phyloP scores from a whole-genome alignment of 2,329 filamentous ascomycete genomes.

The Cladosporium austrohemisphaericum region DNA sequence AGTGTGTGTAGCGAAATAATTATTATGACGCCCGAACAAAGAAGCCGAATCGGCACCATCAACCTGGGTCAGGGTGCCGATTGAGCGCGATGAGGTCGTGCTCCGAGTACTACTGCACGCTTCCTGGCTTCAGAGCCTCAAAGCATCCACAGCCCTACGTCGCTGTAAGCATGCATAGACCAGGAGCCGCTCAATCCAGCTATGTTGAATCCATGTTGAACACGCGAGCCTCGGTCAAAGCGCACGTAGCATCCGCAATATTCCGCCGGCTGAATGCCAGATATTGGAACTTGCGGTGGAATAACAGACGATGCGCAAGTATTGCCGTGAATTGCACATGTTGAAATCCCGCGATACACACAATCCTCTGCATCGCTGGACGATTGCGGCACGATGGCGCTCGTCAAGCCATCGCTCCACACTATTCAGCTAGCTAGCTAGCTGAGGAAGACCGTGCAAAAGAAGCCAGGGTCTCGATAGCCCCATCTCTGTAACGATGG shows the following conservation, averaged over 20 bases:
- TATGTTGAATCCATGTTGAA: neutral
- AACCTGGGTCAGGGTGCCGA: neutral
- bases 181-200: neutral
- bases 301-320: no score
- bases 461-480: slow-evolving; percentile 4
- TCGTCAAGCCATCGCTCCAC: slow-evolving; percentile 3
- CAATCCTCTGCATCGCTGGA: no score
- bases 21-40: neutral
- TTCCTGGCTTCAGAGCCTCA: neutral
- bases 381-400: no score
- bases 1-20: neutral
- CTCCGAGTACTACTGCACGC: neutral
- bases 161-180: slow-evolving; percentile 5
- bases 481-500: neutral
- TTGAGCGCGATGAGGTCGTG: neutral
- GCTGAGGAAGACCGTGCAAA: slow-evolving; percentile 1
- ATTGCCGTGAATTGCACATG: neutral
- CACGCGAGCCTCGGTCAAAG: neutral
- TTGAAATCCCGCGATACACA: no score
- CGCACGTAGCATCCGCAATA: neutral
- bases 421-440: neutral
- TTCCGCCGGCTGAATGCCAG: neutral
- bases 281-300: neutral
- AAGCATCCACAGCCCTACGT: slow-evolving; percentile 6
- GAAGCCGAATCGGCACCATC: slow-evolving; percentile 1